Base-by-base conservation (phyloP, 305 asterid species). In the Rubia tinctorum region DNA sequence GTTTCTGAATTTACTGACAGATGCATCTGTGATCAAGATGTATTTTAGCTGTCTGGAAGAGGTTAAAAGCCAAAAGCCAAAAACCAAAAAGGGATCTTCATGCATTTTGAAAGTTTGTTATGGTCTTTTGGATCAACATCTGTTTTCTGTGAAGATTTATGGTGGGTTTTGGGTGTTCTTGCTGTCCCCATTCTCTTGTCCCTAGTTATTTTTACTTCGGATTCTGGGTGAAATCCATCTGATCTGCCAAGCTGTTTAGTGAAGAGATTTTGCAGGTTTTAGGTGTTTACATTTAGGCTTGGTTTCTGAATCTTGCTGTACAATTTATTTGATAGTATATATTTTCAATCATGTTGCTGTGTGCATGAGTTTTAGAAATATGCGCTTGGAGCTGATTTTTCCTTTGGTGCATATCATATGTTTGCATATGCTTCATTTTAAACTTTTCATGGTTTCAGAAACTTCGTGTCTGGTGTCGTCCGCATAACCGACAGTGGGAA, bases 391-490 rank as follows among this genome's bases (percentile, higher is more conserved):
- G 40, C 25, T 75, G 62, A 23, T 9, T 51, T 37, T 37, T 55
- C 12, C 7, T 22, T 73, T 37, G 75, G 40, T 66, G 25, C 58
- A 66, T 23, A 20, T 64, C 74, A 45, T 68, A 55, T 40, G 73
- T 73, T 63, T 22, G 44, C 65, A 22, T 34, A 25, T 30, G 60
- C 80, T 86, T 70, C 79, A 66, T 22, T 73, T 43, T 58, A 45
- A 68, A 66, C 34, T 58, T 43, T 44, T 61, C 61, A 22, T 42
- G 60, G 75, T 86, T 80, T 73, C 89, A 93, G 98, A 87, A 86
- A 77, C 87, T 87, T 75, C 79, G 84, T 71, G 89, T 89, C 71
- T 93, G 97, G 98, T 87, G 91, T 85, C 82, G 80, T 75, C 86
- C 53, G 73, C 79, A 71, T 56, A 82, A 80, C 78, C 84, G 85